A percentile compares a stretch with the other conserved stretches of the same genome.
phyloP scores from a whole-genome alignment of 192 early-diverging fungal genomes.

The Podila epicladia region DNA sequence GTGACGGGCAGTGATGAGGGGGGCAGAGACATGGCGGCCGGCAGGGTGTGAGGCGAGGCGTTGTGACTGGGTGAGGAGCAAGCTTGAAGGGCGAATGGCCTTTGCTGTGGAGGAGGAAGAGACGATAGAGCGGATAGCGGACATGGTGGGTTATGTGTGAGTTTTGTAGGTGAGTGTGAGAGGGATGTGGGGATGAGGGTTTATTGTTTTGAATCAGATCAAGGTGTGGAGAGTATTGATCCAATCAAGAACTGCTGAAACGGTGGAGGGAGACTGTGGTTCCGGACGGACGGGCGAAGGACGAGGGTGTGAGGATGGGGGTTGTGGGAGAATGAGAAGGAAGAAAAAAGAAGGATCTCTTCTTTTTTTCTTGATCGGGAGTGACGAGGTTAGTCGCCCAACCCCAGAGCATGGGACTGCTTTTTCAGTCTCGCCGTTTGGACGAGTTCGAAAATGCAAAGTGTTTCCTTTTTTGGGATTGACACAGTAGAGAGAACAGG shows the following conservation, averaged over 20 bases:
- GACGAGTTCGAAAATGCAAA: no score
- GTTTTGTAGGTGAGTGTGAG: neutral
- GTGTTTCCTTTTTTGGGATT: conserved; percentile 1
- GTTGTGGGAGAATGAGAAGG: neutral
- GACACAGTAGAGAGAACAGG: neutral
- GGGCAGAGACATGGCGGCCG: conserved; percentile 30
- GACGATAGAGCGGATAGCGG: conserved; percentile 45
- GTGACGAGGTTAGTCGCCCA: neutral
- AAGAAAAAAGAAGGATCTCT: conserved; percentile 6
- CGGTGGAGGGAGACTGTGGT: no score
- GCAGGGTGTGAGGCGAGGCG: conserved; percentile 33
- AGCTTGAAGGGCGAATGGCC: conserved; percentile 25
- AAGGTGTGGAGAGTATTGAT: neutral
- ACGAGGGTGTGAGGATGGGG: neutral
- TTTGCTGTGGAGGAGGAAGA: conserved; percentile 25
- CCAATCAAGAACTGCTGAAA: no score
- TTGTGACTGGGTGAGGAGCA: conserved; percentile 31
- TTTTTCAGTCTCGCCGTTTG: neutral
- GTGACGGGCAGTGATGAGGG: conserved; percentile 34
- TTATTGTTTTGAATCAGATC: neutral
- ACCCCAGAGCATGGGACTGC: neutral
- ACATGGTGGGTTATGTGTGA: conserved; percentile 15
- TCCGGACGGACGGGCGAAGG: neutral
- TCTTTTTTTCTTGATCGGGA: neutral
- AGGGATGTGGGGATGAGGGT: neutral